Evolutionary conservation across 495 filamentous ascomycete species (phyloP).

Genomic region (Pyrenopolyporus hunteri): DNA sequence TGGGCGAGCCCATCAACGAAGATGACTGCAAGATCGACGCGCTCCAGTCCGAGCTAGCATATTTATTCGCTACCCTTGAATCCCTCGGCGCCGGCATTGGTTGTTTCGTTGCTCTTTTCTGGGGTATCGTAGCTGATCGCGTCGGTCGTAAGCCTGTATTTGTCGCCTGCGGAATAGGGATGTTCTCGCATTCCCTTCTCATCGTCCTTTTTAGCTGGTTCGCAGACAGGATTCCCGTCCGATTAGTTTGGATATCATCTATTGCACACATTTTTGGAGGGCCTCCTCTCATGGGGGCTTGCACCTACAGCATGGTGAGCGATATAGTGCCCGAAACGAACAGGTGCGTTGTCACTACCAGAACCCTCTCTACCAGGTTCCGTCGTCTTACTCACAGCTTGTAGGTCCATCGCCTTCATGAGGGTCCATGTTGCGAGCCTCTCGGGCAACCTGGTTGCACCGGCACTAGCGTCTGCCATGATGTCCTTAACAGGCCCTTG

Average conservation of each 20-base stretch:
- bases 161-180: constrained; percentile 44
- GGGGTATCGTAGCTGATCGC: constrained; percentile 40
- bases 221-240: constrained; percentile 52
- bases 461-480: constrained; percentile 59
- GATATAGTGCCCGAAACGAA: constrained; percentile 62
- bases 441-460: constrained; percentile 57
- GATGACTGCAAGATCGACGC: constrained; percentile 42
- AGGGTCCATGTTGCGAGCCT: constrained; percentile 55
- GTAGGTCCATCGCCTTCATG: constrained; percentile 60
- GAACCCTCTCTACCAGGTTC: neutral
- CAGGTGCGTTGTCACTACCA: constrained; percentile 45
- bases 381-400: neutral
- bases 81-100: constrained; percentile 32
- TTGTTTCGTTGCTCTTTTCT: constrained; percentile 36
- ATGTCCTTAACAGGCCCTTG: constrained; percentile 65
- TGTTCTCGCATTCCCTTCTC: constrained; percentile 44
- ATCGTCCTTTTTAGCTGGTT: constrained; percentile 50
- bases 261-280: constrained; percentile 60
- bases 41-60: constrained; percentile 45
- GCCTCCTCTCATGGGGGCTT: constrained; percentile 54
- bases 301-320: constrained; percentile 62
- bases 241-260: constrained; percentile 59
- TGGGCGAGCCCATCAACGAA: constrained; percentile 41
- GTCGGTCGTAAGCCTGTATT: constrained; percentile 55
- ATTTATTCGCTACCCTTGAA: constrained; percentile 39